phyloP scores from a whole-genome alignment of 768 basidiomycete species.

The Auricularia sp. region DNA sequence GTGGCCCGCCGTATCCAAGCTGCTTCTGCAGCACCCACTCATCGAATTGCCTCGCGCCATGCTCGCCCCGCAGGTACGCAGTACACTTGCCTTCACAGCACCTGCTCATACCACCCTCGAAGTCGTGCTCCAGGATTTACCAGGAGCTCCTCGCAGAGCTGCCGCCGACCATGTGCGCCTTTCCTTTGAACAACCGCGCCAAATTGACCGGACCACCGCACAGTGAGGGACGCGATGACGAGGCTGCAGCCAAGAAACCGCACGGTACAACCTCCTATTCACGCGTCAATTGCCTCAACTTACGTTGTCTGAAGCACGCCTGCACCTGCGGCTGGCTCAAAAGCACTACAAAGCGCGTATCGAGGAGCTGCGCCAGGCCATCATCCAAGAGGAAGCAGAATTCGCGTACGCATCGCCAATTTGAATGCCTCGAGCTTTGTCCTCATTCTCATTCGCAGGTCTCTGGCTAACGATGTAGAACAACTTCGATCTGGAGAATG shows the following conservation, averaged over 20 bases:
- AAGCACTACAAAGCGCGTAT: conserved; percentile 63
- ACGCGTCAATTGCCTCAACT: background rate
- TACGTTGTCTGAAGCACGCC: conserved; percentile 37
- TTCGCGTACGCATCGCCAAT: conserved; percentile 50
- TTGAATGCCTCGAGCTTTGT: background rate
- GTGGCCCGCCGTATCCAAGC: conserved; percentile 57
- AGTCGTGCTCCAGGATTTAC: conserved; percentile 67
- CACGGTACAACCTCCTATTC: conserved; percentile 35
- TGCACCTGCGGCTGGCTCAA: conserved; percentile 63
- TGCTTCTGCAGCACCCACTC: conserved; percentile 64
- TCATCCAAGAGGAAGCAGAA: conserved; percentile 59
- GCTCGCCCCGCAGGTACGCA: conserved; percentile 57
- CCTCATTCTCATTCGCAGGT: conserved; percentile 30
- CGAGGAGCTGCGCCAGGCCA: conserved; percentile 59
- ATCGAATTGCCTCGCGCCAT: conserved; percentile 50
- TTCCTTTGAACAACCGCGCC: conserved; percentile 2
- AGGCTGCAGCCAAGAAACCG: conserved; percentile 40
- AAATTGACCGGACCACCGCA: conserved; percentile 8
- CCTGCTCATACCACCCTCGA: conserved; percentile 10
- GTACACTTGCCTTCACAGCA: conserved; percentile 13
- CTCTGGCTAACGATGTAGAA: conserved; percentile 63
- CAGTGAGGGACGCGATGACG: conserved; percentile 8
- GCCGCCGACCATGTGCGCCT: conserved; percentile 49
- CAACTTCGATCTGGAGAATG: conserved; percentile 59
- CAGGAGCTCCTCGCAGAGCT: conserved; percentile 59